Conservation (phyloP, 1,284 basidiomycete species). For the Phlebopus sp. region DNA sequence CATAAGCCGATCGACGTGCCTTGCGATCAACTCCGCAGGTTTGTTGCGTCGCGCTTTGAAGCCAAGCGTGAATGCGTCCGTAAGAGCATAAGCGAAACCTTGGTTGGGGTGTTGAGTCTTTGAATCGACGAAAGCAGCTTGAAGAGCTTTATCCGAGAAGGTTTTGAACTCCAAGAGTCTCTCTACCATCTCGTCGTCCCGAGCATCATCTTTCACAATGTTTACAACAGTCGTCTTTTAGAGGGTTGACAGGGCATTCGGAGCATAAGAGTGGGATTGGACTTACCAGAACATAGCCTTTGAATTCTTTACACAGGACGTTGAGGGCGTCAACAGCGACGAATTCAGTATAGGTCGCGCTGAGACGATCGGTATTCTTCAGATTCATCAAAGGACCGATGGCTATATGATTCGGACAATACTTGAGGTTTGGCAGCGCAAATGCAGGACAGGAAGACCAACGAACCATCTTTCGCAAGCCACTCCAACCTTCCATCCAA, state of each 20-base stretch:
- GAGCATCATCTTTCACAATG: conserved; percentile 57
- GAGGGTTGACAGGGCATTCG: not conserved
- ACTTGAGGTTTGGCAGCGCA: conserved; percentile 2
- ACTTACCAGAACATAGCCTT: conserved; percentile 53
- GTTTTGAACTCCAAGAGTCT: conserved; percentile 71
- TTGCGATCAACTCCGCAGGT: conserved; percentile 94
- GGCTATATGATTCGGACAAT: conserved; percentile 37
- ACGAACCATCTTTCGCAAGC: conserved; percentile 56
- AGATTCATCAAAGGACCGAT: conserved; percentile 56
- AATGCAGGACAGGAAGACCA: not conserved
- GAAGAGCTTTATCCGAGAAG: conserved; percentile 42
- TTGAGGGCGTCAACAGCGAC: conserved; percentile 56
- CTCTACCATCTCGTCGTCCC: conserved; percentile 78
- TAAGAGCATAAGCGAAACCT: conserved; percentile 59
- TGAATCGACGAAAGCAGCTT: conserved; percentile 22
- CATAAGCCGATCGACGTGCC: conserved; percentile 85
- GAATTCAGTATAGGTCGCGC: conserved; percentile 62
- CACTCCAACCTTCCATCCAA: conserved; percentile 51
- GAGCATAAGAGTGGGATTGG: not conserved
- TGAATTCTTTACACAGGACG: conserved; percentile 62
- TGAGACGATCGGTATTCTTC: conserved; percentile 49
- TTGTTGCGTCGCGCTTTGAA: conserved; percentile 83
- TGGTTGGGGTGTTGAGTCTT: conserved; percentile 41
- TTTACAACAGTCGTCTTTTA: conserved; percentile 47
- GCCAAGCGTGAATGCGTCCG: conserved; percentile 76